Evolutionary conservation across 2,329 filamentous ascomycete genomes (phyloP).

Genomic region (Microsporum ferrugineum): DNA sequence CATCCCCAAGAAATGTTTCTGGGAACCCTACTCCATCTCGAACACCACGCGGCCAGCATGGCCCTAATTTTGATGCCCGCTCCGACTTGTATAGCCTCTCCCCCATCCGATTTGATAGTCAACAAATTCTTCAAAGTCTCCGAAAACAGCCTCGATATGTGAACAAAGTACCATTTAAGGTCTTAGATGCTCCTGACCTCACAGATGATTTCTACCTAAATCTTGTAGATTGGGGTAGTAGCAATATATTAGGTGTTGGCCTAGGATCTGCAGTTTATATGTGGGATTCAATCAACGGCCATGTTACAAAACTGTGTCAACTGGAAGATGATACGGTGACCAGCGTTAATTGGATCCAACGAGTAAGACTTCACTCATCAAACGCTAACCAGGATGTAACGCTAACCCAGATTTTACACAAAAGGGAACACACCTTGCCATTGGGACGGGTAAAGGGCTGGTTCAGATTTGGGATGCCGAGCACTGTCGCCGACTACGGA

Average conservation of each 20-base stretch:
- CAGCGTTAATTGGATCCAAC: conserved; percentile 96
- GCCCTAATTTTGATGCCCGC: conserved; percentile 74
- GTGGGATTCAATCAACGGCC: conserved; percentile 88
- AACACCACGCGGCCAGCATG: conserved; percentile 78
- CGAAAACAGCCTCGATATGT: conserved; percentile 80
- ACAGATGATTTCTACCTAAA: conserved; percentile 98
- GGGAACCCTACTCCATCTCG: conserved; percentile 81
- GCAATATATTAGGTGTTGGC: conserved; percentile 86
- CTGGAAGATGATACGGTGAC: conserved; percentile 88
- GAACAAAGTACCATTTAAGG: conserved; percentile 95
- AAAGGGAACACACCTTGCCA: conserved; percentile 79
- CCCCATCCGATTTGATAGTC: conserved; percentile 82
- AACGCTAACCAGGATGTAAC: conserved; percentile 2
- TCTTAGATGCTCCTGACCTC: conserved; percentile 87
- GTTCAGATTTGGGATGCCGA: conserved; percentile 98
- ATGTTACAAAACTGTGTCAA: conserved; percentile 88
- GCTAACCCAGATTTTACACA: conserved; percentile 6
- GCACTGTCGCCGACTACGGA: conserved; percentile 68
- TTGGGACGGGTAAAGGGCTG: conserved; percentile 85
- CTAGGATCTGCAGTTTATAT: conserved; percentile 91
- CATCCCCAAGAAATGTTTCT: conserved; percentile 60
- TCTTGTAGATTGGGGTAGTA: conserved; percentile 92
- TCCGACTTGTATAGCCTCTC: conserved; percentile 94
- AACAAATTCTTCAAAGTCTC: conserved; percentile 84
- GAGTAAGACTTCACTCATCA: conserved; percentile 36